These are phyloP conservation scores for Elongisporangium anandrum DNA, from an alignment of 352 stramenopile genomes.

Conservation along the genomic window DNA sequence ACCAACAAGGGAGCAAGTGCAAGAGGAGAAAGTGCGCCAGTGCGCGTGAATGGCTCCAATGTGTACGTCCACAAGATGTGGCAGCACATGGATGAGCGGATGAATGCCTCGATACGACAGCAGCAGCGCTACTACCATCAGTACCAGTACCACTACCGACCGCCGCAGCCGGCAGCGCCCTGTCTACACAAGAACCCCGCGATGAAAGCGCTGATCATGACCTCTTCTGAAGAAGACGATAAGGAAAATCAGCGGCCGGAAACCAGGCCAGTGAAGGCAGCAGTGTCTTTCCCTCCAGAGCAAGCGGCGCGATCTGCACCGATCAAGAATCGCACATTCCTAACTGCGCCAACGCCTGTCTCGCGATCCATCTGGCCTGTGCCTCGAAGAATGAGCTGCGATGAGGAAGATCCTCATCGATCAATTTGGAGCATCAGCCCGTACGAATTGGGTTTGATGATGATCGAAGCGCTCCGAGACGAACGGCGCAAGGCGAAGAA, in stretches of 20 bases:
- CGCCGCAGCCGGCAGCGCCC: background rate
- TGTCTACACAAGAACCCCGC: background rate
- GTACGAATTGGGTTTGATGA: background rate
- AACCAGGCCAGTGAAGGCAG: background rate
- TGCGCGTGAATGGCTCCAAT: background rate
- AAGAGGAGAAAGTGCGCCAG: background rate
- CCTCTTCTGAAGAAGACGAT: background rate
- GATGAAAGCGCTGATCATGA: background rate
- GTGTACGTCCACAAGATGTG: background rate
- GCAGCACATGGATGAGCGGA: background rate
- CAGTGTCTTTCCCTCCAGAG: background rate
- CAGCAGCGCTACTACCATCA: constrained; percentile 13
- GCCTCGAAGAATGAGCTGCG: background rate
- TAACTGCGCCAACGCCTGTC: background rate
- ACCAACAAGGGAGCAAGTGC: background rate
- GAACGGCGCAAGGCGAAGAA: background rate
- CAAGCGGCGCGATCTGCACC: background rate
- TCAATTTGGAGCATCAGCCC: background rate
- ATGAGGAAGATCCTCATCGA: background rate
- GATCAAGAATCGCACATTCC: background rate
- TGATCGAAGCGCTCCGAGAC: background rate
- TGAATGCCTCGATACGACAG: background rate
- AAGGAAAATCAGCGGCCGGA: background rate
- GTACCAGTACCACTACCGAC: constrained; percentile 12
- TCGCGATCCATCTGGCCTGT: background rate